A percentile compares a stretch with the other conserved stretches of the same genome.
Conservation (phyloP, 148 eudicot genomes). For the Rhododendron ferrugineum region DNA sequence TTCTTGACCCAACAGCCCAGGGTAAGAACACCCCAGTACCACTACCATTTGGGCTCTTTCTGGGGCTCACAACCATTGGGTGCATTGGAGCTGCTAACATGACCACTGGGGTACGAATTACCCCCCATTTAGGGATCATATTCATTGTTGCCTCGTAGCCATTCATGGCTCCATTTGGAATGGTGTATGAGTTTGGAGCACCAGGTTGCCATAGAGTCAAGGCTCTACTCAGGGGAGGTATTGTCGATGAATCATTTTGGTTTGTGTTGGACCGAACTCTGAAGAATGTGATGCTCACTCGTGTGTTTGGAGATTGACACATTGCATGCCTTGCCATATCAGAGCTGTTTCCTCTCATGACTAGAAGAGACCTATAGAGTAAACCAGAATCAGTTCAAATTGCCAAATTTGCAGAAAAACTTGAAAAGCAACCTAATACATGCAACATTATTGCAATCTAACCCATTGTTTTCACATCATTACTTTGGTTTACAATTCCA, state of each 20-base stretch:
- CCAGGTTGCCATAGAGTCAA: constrained; percentile 76
- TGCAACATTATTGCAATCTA: not conserved
- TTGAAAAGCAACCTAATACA: not conserved
- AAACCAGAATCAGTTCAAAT: not conserved
- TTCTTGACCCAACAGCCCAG: constrained; percentile 60
- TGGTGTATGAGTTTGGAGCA: constrained; percentile 34
- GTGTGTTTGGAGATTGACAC: constrained; percentile 70
- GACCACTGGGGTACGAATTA: constrained; percentile 50
- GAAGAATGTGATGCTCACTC: constrained; percentile 76
- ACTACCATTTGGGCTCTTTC: constrained; percentile 38
- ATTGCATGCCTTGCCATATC: constrained; percentile 81
- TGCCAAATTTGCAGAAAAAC: not conserved
- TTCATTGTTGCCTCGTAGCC: constrained; percentile 29
- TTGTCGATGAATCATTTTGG: constrained; percentile 25
- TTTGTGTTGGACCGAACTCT: constrained; percentile 49
- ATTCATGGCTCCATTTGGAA: constrained; percentile 36
- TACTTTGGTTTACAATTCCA: not conserved
- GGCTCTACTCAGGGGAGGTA: constrained; percentile 38
- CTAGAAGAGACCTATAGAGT: constrained; percentile 66
- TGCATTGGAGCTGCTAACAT: constrained; percentile 54
- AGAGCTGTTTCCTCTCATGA: constrained; percentile 94
- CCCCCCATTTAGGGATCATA: constrained; percentile 62
- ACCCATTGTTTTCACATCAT: not conserved
- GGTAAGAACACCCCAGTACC: constrained; percentile 98
- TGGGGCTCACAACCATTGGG: constrained; percentile 50